Percentiles rank a stretch among this genome's conserved stretches.
These are phyloP conservation scores for Hydnomerulius pinastri DNA, from an alignment of 768 basidiomycete species.

Conservation along the genomic window DNA sequence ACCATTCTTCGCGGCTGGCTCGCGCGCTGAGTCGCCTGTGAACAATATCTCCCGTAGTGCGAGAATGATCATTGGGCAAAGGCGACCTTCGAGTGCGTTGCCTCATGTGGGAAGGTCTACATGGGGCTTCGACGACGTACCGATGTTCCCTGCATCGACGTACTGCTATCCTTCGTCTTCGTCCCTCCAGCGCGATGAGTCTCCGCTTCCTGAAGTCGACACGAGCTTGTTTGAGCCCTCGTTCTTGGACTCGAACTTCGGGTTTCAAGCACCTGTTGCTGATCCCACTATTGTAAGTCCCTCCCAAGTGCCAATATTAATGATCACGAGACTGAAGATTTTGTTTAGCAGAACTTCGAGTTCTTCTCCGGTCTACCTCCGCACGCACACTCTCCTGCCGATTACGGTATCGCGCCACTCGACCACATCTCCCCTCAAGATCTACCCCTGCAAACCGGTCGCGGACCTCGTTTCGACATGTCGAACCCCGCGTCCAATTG, in stretches of 20 bases:
- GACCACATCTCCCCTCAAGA: conserved; percentile 28
- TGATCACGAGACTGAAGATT: background rate
- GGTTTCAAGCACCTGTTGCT: conserved; percentile 16
- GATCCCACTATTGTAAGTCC: conserved; percentile 20
- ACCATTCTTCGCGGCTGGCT: conserved; percentile 41
- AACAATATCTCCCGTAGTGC: conserved; percentile 45
- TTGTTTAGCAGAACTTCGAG: conserved; percentile 22
- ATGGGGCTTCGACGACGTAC: conserved; percentile 28
- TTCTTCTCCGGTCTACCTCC: conserved; percentile 26
- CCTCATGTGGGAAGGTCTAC: conserved; percentile 35
- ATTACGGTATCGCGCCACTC: conserved; percentile 24
- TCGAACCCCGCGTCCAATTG: conserved; percentile 6
- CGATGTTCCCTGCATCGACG: conserved; percentile 17
- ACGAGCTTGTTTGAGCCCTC: conserved; percentile 48
- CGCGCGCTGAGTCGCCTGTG: conserved; percentile 48
- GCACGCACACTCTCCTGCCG: conserved; percentile 16
- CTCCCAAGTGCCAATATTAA: background rate
- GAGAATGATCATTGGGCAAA: conserved; percentile 43
- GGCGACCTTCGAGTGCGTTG: conserved; percentile 52
- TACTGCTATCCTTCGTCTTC: conserved; percentile 16
- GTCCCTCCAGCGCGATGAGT: conserved; percentile 44
- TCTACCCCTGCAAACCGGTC: conserved; percentile 12
- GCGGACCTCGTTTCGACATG: conserved; percentile 10
- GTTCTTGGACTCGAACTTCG: conserved; percentile 37
- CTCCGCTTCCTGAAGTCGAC: conserved; percentile 51